phyloP scores from a whole-genome alignment of 495 filamentous ascomycete species.

The Choiromyces venosus region DNA sequence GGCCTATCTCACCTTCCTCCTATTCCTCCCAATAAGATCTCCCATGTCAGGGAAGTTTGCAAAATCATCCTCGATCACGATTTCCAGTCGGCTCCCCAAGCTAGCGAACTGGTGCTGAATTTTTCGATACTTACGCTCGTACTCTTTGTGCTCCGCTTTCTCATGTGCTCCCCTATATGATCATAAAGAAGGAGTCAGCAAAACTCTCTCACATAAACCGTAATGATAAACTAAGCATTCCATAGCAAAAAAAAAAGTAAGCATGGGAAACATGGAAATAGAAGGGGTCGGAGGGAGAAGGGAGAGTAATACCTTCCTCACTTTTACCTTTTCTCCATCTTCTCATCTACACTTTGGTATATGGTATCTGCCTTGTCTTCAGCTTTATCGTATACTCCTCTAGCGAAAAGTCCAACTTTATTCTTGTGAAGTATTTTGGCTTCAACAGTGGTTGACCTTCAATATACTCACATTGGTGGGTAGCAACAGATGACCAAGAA shows the following conservation, averaged over 20 bases:
- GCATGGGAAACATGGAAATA: no score
- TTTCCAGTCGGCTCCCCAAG: slow-evolving; percentile 78
- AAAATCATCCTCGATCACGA: slow-evolving; percentile 93
- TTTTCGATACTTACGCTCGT: slow-evolving; percentile 94
- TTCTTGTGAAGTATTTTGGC: no score
- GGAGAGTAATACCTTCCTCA: slow-evolving; percentile 69
- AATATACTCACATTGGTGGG: no score
- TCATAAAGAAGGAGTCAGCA: slow-evolving; percentile 64
- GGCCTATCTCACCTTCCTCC: no score
- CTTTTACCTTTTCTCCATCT: slow-evolving; percentile 82
- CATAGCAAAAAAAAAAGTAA: slow-evolving; percentile 34
- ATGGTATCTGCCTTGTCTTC: slow-evolving; percentile 96
- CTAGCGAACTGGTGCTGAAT: slow-evolving; percentile 98
- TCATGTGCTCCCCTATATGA: no score
- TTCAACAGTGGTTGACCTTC: no score
- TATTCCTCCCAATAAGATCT: no score
- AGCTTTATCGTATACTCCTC: slow-evolving; percentile 87
- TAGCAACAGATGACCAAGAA: no score
- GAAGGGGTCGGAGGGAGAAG: slow-evolving; percentile 33
- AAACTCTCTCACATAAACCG: slow-evolving; percentile 63
- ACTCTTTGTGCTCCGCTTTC: slow-evolving; percentile 80
- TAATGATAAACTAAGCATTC: slow-evolving; percentile 66
- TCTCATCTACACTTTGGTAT: no score
- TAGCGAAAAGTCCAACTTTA: no score
- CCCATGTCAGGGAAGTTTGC: slow-evolving; percentile 90